Conservation (phyloP, 192 early-diverging fungal species). For the Dissophora globulifera region DNA sequence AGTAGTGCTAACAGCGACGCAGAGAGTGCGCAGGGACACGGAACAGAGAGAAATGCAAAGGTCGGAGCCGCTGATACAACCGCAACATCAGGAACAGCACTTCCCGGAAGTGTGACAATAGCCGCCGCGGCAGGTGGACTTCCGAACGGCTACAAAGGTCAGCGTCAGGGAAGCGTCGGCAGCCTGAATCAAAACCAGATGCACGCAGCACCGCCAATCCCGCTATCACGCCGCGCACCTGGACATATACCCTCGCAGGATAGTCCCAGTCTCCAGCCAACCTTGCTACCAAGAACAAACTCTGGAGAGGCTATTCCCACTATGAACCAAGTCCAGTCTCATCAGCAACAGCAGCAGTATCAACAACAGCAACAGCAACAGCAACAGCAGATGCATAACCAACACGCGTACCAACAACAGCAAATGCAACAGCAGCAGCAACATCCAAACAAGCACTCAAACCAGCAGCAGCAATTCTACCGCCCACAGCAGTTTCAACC, state of each 20-base stretch:
- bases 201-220: not conserved
- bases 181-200: not conserved
- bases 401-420: constrained; percentile 8
- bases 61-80: too few species aligned
- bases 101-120: not conserved
- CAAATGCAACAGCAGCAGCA: constrained; percentile 18
- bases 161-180: constrained; percentile 23
- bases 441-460: constrained; percentile 7
- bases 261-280: not conserved
- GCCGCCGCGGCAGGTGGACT: constrained; percentile 4
- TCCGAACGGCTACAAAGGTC: constrained; percentile 17
- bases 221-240: constrained; percentile 18
- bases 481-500: constrained; percentile 25
- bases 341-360: not conserved
- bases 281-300: constrained; percentile 22
- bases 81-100: not conserved
- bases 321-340: constrained; percentile 11
- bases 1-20: constrained; percentile 2
- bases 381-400: constrained; percentile 5
- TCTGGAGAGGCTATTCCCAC: constrained; percentile 36
- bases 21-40: not conserved
- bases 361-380: constrained; percentile 9
- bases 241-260: constrained; percentile 4
- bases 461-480: constrained; percentile 19
- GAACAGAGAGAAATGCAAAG: too few species aligned